Evolutionary conservation across 805 yeast genomes (phyloP).

Genomic region (Yamadazyma kitorensis): DNA sequence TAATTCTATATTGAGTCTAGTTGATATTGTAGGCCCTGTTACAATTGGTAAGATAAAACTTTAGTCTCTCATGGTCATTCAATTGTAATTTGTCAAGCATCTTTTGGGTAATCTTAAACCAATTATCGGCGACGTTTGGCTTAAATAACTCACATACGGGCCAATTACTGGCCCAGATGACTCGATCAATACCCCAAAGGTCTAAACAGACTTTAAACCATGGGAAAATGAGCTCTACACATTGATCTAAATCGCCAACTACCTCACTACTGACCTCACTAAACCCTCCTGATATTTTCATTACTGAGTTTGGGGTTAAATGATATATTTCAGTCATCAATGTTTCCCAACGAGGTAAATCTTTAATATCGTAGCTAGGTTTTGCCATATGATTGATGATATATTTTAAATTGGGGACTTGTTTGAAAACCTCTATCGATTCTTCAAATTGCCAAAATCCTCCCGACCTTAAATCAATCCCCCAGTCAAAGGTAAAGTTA

Average conservation of each 20-base stretch:
- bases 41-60: slow-evolving; percentile 17
- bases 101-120: slow-evolving; percentile 20
- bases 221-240: slow-evolving; percentile 22
- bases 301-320: slow-evolving; percentile 20
- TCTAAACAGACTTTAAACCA: slow-evolving; percentile 29
- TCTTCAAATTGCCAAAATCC: slow-evolving; percentile 43
- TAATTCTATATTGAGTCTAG: too few relatives aligned
- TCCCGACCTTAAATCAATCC: slow-evolving; percentile 35
- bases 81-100: slow-evolving; percentile 15
- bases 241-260: slow-evolving; percentile 10
- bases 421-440: slow-evolving; percentile 22
- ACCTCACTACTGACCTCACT: slow-evolving; percentile 30
- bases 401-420: slow-evolving; percentile 25
- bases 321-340: slow-evolving; percentile 18
- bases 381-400: slow-evolving; percentile 44
- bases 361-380: slow-evolving; percentile 26
- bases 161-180: slow-evolving; percentile 47
- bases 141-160: slow-evolving; percentile 34
- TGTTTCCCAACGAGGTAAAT: slow-evolving; percentile 16
- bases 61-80: slow-evolving; percentile 10
- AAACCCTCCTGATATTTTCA: slow-evolving; percentile 43
- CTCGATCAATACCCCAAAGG: slow-evolving; percentile 26
- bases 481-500: slow-evolving; percentile 38
- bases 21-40: slow-evolving; percentile 19
- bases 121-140: slow-evolving; percentile 15